These are phyloP conservation scores for Coelastrella sp. DNA, from an alignment of 139 green algal genomes.

Conservation along the genomic window DNA sequence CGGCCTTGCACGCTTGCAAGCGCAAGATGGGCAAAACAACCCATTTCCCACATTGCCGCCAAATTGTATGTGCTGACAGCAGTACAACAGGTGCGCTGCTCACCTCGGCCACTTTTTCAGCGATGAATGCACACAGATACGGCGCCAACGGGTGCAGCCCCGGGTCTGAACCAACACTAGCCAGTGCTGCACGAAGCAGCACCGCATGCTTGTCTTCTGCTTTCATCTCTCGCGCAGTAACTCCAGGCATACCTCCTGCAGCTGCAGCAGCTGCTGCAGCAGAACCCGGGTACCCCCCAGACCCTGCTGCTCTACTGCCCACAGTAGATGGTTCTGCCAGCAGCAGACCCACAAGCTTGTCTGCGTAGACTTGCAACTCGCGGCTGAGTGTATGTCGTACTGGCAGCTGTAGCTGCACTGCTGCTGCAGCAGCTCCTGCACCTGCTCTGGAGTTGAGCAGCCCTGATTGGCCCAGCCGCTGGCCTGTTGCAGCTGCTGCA, in stretches of 20 bases:
- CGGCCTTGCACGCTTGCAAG: too few species aligned
- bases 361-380: conserved; percentile 87
- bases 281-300: not conserved
- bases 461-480: not conserved
- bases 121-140: conserved; percentile 86
- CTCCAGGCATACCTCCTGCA: not conserved
- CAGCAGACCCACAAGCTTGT: conserved; percentile 59
- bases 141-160: conserved; percentile 87
- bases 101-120: conserved; percentile 65
- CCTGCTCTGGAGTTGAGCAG: not conserved
- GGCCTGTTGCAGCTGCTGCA: not conserved
- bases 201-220: conserved; percentile 25
- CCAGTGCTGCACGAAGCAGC: conserved; percentile 56
- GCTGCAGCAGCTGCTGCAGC: conserved; percentile 44
- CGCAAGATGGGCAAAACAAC: too few species aligned
- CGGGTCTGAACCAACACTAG: conserved; percentile 72
- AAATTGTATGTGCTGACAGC: too few species aligned
- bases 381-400: conserved; percentile 84
- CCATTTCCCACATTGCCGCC: too few species aligned
- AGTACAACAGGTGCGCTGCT: not conserved
- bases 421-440: conserved; percentile 2
- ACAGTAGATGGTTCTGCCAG: conserved; percentile 18
- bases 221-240: not conserved
- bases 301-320: not conserved
- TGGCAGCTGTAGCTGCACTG: conserved; percentile 66